Evolutionary conservation across 2,329 filamentous ascomycete genomes (phyloP).

Genomic region (Colletotrichum shisoi): DNA sequence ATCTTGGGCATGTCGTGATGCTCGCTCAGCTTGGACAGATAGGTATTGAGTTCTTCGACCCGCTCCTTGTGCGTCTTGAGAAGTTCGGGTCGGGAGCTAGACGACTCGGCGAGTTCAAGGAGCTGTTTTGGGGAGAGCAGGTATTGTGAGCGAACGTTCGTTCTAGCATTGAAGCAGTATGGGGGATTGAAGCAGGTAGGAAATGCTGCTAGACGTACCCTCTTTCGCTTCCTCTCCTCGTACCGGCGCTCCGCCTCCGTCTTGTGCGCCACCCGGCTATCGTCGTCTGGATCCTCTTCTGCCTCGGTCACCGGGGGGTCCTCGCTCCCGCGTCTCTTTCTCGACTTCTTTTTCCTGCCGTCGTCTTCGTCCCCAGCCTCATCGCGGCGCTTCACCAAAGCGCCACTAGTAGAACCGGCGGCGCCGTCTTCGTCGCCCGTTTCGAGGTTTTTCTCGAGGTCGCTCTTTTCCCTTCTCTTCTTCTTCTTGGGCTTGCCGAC

Average conservation of each 20-base stretch:
- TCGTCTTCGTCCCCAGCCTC: conserved; percentile 42
- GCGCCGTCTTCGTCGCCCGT: conserved; percentile 49
- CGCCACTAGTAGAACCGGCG: neutral
- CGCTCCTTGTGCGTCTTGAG: conserved; percentile 97
- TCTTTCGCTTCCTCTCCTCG: conserved; percentile 81
- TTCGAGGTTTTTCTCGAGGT: conserved; percentile 59
- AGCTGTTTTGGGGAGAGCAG: conserved; percentile 60
- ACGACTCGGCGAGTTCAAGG: conserved; percentile 75
- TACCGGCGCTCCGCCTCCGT: conserved; percentile 84
- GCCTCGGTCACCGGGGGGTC: conserved; percentile 45
- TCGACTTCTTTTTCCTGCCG: conserved; percentile 43
- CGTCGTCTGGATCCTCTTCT: conserved; percentile 46
- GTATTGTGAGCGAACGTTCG: neutral
- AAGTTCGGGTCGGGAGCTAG: conserved; percentile 71
- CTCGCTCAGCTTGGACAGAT: conserved; percentile 89
- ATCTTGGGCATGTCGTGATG: conserved; percentile 94
- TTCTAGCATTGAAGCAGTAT: neutral
- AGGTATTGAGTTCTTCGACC: conserved; percentile 94
- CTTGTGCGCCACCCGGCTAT: conserved; percentile 61
- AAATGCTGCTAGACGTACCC: conserved; percentile 62
- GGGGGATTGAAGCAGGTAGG: neutral
- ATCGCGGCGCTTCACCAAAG: conserved; percentile 57
- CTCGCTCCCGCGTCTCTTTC: conserved; percentile 43
- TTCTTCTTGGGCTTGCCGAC: conserved; percentile 71
- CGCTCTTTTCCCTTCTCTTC: conserved; percentile 61